A percentile compares a stretch with the other conserved stretches of the same genome.
Evolutionary conservation across 192 early-diverging fungal species (phyloP).

Genomic region (Geranomyces michiganensis): DNA sequence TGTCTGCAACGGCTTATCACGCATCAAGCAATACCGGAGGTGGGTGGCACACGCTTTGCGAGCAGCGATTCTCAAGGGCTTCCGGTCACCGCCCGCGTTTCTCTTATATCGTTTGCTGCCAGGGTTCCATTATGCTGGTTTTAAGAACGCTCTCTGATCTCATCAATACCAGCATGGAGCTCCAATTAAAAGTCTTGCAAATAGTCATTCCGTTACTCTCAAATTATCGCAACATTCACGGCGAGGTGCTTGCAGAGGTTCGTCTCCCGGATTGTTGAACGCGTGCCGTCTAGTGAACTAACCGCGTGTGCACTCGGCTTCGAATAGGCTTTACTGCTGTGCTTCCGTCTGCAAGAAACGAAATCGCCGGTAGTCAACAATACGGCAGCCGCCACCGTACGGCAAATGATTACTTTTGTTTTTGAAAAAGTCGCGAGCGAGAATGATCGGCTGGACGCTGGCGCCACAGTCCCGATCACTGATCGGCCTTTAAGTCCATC

Average conservation of each 20-base stretch:
- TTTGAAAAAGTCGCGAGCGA: slow-evolving; percentile 83
- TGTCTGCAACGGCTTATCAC: slow-evolving; percentile 80
- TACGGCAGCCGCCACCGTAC: slow-evolving; percentile 82
- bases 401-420: slow-evolving; percentile 80
- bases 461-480: not conserved
- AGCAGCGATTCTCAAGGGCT: not conserved
- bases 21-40: slow-evolving; percentile 74
- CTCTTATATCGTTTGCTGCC: not conserved
- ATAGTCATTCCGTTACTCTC: slow-evolving; percentile 86
- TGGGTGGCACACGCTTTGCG: slow-evolving; percentile 33
- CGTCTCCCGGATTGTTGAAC: not conserved
- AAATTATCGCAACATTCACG: slow-evolving; percentile 78
- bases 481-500: slow-evolving; percentile 13
- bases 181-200: slow-evolving; percentile 93
- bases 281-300: not conserved
- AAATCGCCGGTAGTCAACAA: slow-evolving; percentile 80
- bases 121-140: slow-evolving; percentile 63
- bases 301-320: too few relatives aligned
- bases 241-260: slow-evolving; percentile 80
- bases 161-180: slow-evolving; percentile 70
- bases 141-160: slow-evolving; percentile 74
- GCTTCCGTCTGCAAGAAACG: slow-evolving; percentile 82
- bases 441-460: slow-evolving; percentile 41
- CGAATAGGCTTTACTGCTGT: slow-evolving; percentile 72
- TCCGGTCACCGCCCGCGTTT: not conserved